A percentile compares a stretch with the other conserved stretches of the same genome.
These are phyloP conservation scores for Fusarium verrucosum DNA, from an alignment of 2,329 filamentous ascomycete genomes.

Conservation along the genomic window DNA sequence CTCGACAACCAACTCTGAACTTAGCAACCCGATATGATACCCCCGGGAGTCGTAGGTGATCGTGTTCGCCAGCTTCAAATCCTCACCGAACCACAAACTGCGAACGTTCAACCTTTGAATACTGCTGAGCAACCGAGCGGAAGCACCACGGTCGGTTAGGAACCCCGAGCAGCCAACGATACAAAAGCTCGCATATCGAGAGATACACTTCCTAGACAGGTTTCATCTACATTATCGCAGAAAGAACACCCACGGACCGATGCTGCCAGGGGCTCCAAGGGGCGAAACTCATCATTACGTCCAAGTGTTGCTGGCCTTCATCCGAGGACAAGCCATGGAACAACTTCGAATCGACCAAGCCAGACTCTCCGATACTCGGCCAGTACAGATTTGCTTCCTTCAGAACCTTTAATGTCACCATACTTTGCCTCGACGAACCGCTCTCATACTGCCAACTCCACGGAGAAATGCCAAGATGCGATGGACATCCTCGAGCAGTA, in stretches of 20 bases:
- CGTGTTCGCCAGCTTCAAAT: conserved; percentile 45
- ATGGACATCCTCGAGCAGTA: conserved; percentile 59
- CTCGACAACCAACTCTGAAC: conserved; percentile 5
- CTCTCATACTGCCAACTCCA: conserved; percentile 47
- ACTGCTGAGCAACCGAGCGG: conserved; percentile 37
- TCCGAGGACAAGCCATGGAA: not conserved
- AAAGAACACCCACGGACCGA: conserved; percentile 12
- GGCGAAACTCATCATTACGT: conserved; percentile 2
- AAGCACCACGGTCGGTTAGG: conserved; percentile 44
- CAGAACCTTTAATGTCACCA: conserved; percentile 3
- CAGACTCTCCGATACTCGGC: not conserved
- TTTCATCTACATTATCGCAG: conserved; percentile 20
- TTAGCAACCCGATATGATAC: conserved; percentile 31
- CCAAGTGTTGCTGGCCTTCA: conserved; percentile 22
- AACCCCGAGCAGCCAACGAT: conserved; percentile 38
- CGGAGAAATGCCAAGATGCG: conserved; percentile 53
- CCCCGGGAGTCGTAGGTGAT: conserved; percentile 43
- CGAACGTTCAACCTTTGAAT: conserved; percentile 1
- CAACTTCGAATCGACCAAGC: not conserved
- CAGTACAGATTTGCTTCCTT: conserved; percentile 1
- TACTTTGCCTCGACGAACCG: conserved; percentile 22
- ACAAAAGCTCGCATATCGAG: conserved; percentile 43
- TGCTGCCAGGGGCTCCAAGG: not conserved
- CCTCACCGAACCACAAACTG: conserved; percentile 26
- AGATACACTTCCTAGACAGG: conserved; percentile 39